Percentiles rank a stretch among this genome's conserved stretches.
Evolutionary conservation across 345 rosid genomes (phyloP).

Genomic region (Salix suchowensis): DNA sequence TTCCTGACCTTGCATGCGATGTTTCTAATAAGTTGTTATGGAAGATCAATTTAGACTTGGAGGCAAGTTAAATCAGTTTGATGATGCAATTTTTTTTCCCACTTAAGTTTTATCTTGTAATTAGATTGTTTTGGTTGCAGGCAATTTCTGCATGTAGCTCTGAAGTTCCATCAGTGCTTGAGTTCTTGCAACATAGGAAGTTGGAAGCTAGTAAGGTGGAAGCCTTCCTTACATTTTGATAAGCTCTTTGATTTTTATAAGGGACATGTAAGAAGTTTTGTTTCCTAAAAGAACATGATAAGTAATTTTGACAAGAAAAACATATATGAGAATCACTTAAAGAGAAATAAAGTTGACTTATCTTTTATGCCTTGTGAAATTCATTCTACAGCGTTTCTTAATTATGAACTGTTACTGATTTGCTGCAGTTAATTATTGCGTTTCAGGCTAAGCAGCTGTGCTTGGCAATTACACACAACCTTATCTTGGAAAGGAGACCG

Average conservation of each 20-base stretch:
- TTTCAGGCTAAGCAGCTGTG: constrained; percentile 88
- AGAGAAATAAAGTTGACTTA: not conserved
- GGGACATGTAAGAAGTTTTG: not conserved
- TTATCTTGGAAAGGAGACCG: constrained; percentile 87
- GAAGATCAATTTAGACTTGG: constrained; percentile 88
- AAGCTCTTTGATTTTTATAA: not conserved
- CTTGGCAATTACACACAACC: constrained; percentile 60
- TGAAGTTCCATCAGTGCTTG: constrained; percentile 76
- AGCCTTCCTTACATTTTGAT: constrained; percentile 3
- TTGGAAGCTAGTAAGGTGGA: constrained; percentile 85
- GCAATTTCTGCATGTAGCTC: constrained; percentile 94
- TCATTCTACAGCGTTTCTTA: not conserved
- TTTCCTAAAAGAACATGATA: not conserved
- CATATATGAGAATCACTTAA: not conserved
- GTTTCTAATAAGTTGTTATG: constrained; percentile 65
- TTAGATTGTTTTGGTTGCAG: constrained; percentile 40
- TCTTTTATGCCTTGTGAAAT: not conserved
- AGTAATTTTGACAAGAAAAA: not conserved
- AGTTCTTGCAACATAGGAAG: constrained; percentile 87
- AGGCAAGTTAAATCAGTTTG: constrained; percentile 43
- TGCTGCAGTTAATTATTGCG: constrained; percentile 4
- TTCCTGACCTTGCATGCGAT: constrained; percentile 86
- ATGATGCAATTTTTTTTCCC: not conserved
- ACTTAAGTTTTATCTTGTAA: not conserved
- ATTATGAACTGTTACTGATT: not conserved